These are phyloP conservation scores for Theobroma cacao DNA, from an alignment of 345 rosid species.

Conservation along the genomic window DNA sequence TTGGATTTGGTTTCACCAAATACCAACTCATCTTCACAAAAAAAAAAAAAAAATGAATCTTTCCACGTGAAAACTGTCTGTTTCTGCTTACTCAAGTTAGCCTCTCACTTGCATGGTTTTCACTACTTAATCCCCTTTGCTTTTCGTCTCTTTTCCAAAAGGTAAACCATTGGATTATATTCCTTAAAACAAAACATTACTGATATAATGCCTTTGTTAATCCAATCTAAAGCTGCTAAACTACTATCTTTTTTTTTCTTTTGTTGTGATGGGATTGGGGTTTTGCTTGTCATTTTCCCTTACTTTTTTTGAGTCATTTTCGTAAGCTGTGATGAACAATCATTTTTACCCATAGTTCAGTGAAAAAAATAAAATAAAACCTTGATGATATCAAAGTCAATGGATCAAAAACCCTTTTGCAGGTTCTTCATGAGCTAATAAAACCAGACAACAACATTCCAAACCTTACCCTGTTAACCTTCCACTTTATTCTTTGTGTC, in stretches of 20 bases:
- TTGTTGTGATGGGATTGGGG: not conserved
- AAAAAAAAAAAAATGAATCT: not conserved
- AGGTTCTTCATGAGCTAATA: not conserved
- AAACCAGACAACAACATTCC: conserved; percentile 17
- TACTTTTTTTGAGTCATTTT: not conserved
- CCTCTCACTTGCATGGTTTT: conserved; percentile 4
- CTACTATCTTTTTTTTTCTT: not conserved
- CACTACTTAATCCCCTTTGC: not conserved
- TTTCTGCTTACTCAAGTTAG: not conserved
- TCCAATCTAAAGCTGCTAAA: not conserved
- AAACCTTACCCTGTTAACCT: not conserved
- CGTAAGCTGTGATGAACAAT: not conserved
- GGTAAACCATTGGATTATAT: not conserved
- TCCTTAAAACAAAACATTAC: not conserved
- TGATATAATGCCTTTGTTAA: not conserved
- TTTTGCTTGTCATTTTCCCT: not conserved
- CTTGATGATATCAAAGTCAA: not conserved
- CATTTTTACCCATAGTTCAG: not conserved
- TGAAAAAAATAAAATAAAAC: not conserved
- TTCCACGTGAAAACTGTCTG: conserved; percentile 15
- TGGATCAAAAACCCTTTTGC: not conserved
- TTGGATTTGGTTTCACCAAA: conserved; percentile 11
- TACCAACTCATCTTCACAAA: conserved; percentile 2
- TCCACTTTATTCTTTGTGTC: conserved; percentile 17
- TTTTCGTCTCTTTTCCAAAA: not conserved